Conservation (phyloP, 2,329 filamentous ascomycete species). For the Acrodontium crateriforme region DNA sequence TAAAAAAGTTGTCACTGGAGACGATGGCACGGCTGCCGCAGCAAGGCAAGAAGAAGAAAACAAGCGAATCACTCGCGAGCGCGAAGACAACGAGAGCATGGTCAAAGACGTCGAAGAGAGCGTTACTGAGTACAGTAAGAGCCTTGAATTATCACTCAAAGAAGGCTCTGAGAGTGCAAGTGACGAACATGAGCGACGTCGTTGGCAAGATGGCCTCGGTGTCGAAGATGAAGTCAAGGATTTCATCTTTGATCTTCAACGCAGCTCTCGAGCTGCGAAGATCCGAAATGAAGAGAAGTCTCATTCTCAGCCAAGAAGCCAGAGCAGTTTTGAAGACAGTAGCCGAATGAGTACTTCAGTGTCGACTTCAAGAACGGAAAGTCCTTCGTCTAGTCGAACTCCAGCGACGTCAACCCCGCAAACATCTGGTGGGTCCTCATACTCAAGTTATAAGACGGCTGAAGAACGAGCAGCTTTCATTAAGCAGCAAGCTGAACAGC, state of each 20-base stretch:
- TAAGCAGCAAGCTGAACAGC: constrained; percentile 89
- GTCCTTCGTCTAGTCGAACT: constrained; percentile 14
- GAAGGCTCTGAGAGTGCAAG: constrained; percentile 61
- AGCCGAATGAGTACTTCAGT: constrained; percentile 15
- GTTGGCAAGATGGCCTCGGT: constrained; percentile 91
- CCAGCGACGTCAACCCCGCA: constrained; percentile 30
- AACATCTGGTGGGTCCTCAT: constrained; percentile 46
- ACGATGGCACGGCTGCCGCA: constrained; percentile 65
- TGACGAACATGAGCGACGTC: constrained; percentile 76
- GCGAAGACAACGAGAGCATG: constrained; percentile 92
- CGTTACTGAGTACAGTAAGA: constrained; percentile 71
- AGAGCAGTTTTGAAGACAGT: constrained; percentile 10
- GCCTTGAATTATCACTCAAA: constrained; percentile 77
- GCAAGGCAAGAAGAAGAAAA: constrained; percentile 83
- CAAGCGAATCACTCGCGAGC: constrained; percentile 65
- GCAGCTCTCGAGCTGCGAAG: constrained; percentile 64
- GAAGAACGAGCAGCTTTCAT: constrained; percentile 93
- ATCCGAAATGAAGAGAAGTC: constrained; percentile 45
- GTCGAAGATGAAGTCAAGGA: constrained; percentile 95
- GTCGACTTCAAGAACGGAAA: constrained; percentile 16
- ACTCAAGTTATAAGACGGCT: constrained; percentile 74
- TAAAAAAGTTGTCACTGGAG: constrained; percentile 49
- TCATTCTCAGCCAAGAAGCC: constrained; percentile 4
- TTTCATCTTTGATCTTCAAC: constrained; percentile 92
- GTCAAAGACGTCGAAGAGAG: constrained; percentile 93